Evolutionary conservation across 2,329 filamentous ascomycete genomes (phyloP).

Genomic region (Colletotrichum sublineola): DNA sequence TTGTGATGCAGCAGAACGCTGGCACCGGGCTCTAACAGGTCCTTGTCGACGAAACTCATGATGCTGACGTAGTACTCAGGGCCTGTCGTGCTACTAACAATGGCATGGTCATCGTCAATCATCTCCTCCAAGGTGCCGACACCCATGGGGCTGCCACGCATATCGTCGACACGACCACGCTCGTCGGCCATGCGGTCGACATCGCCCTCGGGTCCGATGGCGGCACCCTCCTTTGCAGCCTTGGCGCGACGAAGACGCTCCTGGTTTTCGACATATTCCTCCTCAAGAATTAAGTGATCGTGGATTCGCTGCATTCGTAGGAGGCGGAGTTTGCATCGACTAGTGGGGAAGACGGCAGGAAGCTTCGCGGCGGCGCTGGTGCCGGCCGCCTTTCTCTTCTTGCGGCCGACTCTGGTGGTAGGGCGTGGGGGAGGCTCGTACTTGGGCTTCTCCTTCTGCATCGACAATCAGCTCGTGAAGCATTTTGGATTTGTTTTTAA

Average conservation of each 20-base stretch:
- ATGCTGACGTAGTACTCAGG: slow-evolving; percentile 99
- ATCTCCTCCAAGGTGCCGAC: slow-evolving; percentile 98
- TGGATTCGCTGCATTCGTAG: slow-evolving; percentile 99
- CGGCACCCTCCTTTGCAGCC: slow-evolving; percentile 78
- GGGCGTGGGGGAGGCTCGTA: slow-evolving; percentile 98
- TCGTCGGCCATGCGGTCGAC: slow-evolving; percentile 93
- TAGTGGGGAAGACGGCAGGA: slow-evolving; percentile 92
- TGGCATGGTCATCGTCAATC: slow-evolving; percentile 99
- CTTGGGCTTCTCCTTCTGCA: slow-evolving; percentile 99
- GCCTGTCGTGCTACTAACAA: slow-evolving; percentile 96
- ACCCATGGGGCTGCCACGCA: slow-evolving; percentile 98
- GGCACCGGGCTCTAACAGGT: slow-evolving; percentile 94
- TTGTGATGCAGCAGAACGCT: slow-evolving; percentile 98
- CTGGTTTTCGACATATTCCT: slow-evolving; percentile 99
- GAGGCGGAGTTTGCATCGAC: slow-evolving; percentile 96
- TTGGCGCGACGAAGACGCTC: slow-evolving; percentile 95
- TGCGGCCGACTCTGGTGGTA: slow-evolving; percentile 95
- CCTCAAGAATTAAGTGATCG: slow-evolving; percentile 95
- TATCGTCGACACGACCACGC: slow-evolving; percentile 94
- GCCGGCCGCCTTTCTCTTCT: slow-evolving; percentile 97
- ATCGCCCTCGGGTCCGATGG: slow-evolving; percentile 78
- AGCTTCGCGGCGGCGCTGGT: slow-evolving; percentile 96
- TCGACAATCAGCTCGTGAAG: slow-evolving; percentile 32
- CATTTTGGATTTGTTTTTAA: not conserved
- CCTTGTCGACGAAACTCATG: slow-evolving; percentile 99